A percentile compares a stretch with the other conserved stretches of the same genome.
phyloP scores from a whole-genome alignment of 1,139 yeast species.

The Suhomyces guaymorum region DNA sequence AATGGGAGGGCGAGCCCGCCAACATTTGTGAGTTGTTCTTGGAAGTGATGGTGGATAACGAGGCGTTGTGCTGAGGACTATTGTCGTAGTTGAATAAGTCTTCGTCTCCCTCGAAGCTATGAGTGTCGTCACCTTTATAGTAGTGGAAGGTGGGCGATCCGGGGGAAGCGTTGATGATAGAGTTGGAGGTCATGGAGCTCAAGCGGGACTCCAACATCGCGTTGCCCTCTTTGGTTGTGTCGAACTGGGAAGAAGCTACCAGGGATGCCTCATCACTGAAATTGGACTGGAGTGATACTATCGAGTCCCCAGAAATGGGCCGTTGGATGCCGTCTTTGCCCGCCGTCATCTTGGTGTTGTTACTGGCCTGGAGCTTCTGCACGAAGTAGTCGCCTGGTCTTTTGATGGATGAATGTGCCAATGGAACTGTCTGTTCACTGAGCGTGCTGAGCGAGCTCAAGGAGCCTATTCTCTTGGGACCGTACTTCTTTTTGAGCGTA shows the following conservation, averaged over 20 bases:
- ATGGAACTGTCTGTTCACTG: constrained; percentile 17
- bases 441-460: constrained; percentile 25
- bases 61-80: constrained; percentile 14
- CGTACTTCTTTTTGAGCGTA: constrained; percentile 8
- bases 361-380: constrained; percentile 35
- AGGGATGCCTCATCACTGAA: constrained; percentile 39
- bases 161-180: constrained; percentile 26
- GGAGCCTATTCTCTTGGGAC: constrained; percentile 33
- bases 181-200: constrained; percentile 40
- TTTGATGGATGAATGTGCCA: constrained; percentile 19
- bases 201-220: constrained; percentile 34
- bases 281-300: constrained; percentile 36
- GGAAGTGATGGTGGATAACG: constrained; percentile 29
- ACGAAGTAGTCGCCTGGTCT: constrained; percentile 49
- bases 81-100: constrained; percentile 10
- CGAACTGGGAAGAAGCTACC: constrained; percentile 40
- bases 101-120: constrained; percentile 14
- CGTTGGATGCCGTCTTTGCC: constrained; percentile 15
- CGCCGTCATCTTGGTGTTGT: too few species aligned
- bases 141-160: constrained; percentile 24
- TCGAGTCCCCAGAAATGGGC: constrained; percentile 41
- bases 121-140: constrained; percentile 12
- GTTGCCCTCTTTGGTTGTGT: constrained; percentile 14
- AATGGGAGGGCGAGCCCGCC: not conserved
- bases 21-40: constrained; percentile 11